Percentiles rank a stretch among this genome's conserved stretches.
phyloP scores from a whole-genome alignment of 176 grass and related monocot species.

The Puccinellia tenuiflora region DNA sequence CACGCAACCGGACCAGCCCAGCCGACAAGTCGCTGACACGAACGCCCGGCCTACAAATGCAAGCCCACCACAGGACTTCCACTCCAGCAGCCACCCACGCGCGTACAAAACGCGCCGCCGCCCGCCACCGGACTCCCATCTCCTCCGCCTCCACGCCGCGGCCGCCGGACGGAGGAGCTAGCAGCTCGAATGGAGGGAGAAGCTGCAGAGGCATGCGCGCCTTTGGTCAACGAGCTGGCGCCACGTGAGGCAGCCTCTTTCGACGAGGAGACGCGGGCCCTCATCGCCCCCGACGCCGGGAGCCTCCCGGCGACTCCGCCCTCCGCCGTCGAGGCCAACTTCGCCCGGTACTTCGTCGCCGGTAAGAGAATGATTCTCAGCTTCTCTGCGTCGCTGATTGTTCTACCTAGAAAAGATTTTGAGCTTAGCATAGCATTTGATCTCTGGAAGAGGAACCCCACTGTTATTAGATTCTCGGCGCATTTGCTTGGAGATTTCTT shows the following conservation, averaged over 20 bases:
- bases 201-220: not conserved
- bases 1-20: not conserved
- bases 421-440: too few species aligned
- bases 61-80: not conserved
- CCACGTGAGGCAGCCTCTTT: not conserved
- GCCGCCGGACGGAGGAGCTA: not conserved
- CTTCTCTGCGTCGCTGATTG: not conserved
- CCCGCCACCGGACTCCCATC: not conserved
- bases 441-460: not conserved
- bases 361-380: constrained; percentile 7
- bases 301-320: constrained; percentile 55
- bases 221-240: not conserved
- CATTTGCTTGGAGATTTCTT: not conserved
- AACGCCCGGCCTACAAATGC: not conserved
- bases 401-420: not conserved
- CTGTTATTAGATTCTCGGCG: not conserved
- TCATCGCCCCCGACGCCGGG: constrained; percentile 49
- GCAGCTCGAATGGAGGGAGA: not conserved
- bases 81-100: not conserved
- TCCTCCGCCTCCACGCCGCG: not conserved
- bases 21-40: not conserved
- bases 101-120: not conserved
- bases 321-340: constrained; percentile 74
- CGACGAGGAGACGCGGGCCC: constrained; percentile 41
- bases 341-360: constrained; percentile 50